Evolutionary conservation across 1,284 basidiomycete genomes (phyloP).

Genomic region (Irpex sp.): DNA sequence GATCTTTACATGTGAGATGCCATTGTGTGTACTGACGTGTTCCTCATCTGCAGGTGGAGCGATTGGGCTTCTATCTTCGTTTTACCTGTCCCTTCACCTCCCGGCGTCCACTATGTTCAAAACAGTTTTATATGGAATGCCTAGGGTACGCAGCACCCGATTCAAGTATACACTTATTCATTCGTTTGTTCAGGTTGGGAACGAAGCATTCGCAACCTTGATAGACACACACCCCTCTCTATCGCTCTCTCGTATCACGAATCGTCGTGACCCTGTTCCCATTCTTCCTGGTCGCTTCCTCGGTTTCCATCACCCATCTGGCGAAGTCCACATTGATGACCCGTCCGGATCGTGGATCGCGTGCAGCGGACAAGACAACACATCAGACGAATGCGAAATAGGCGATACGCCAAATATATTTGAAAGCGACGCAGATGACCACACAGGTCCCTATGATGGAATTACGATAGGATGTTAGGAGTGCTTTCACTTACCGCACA

Average conservation of each 20-base stretch:
- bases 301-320: conserved; percentile 26
- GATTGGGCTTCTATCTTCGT: conserved; percentile 37
- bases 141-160: conserved; percentile 35
- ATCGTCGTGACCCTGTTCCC: conserved; percentile 27
- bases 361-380: conserved; percentile 20
- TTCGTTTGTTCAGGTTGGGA: conserved; percentile 29
- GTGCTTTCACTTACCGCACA: no score
- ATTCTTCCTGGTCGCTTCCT: conserved; percentile 28
- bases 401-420: conserved; percentile 18
- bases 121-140: conserved; percentile 45
- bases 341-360: conserved; percentile 7
- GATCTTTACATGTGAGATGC: conserved; percentile 77
- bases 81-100: conserved; percentile 39
- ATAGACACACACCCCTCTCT: conserved; percentile 40
- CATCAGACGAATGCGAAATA: conserved; percentile 19
- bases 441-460: conserved; percentile 23
- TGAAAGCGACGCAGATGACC: conserved; percentile 16
- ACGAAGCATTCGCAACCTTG: conserved; percentile 57
- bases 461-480: conserved; percentile 15
- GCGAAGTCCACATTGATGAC: conserved; percentile 26
- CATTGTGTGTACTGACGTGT: conserved; percentile 37
- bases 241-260: conserved; percentile 20
- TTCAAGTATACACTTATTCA: not conserved
- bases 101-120: conserved; percentile 33
- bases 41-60: conserved; percentile 30